Evolutionary conservation across 306 rosid species (phyloP).

Genomic region (Cicer cuneatum): DNA sequence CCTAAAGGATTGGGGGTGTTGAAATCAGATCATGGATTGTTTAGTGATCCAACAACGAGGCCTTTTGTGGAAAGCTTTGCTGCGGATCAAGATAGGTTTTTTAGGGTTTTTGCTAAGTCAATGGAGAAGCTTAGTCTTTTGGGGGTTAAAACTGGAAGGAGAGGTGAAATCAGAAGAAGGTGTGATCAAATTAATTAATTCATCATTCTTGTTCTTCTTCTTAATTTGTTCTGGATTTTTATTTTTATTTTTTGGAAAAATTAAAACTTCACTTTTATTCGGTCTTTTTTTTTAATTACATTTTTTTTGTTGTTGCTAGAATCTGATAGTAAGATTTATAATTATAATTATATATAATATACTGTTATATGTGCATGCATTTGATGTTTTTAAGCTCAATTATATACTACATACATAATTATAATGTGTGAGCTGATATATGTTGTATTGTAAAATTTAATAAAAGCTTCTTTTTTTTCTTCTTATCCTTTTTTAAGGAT

Average conservation of each 20-base stretch:
- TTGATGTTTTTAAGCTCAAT: slow-evolving; percentile 38
- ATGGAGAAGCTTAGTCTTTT: slow-evolving; percentile 80
- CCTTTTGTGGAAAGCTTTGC: slow-evolving; percentile 67
- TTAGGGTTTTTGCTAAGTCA: slow-evolving; percentile 62
- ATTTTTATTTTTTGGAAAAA: no score
- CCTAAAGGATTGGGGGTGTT: slow-evolving; percentile 73
- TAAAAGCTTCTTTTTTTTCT: no score
- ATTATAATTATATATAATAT: neutral
- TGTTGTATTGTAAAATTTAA: no score
- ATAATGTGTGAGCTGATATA: slow-evolving; percentile 6
- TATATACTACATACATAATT: slow-evolving; percentile 28
- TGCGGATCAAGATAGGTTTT: slow-evolving; percentile 58
- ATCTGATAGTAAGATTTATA: slow-evolving; percentile 38
- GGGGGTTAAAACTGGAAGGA: slow-evolving; percentile 64
- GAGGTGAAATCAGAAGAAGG: slow-evolving; percentile 84
- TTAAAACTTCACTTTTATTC: neutral
- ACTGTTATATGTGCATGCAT: slow-evolving; percentile 27
- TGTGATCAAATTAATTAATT: slow-evolving; percentile 78
- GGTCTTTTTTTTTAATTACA: neutral
- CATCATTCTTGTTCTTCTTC: neutral
- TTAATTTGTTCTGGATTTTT: neutral
- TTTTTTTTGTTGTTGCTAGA: no score
- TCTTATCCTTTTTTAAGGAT: no score
- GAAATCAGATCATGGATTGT: slow-evolving; percentile 76
- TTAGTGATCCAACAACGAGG: slow-evolving; percentile 56